phyloP scores from a whole-genome alignment of 106 monocot species.

The Acorus gramineus region DNA sequence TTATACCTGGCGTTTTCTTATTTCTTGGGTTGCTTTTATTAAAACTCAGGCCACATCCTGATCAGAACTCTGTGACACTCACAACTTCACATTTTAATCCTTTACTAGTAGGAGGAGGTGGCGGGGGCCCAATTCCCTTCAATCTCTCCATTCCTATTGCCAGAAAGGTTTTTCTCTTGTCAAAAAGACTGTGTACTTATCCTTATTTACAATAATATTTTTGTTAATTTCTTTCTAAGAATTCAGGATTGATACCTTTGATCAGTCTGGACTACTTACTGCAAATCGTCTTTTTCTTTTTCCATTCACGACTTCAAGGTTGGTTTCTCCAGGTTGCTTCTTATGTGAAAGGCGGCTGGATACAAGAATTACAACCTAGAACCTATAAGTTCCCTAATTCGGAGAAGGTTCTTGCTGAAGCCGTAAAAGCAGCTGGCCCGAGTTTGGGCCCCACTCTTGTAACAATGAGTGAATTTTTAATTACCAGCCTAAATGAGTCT shows the following conservation, averaged over 20 bases:
- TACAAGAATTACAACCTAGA: slow-evolving; percentile 60
- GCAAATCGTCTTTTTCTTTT: too few species aligned
- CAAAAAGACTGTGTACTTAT: neutral
- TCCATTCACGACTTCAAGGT: too few species aligned
- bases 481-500: slow-evolving; percentile 85
- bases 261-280: too few species aligned
- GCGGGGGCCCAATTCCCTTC: slow-evolving; percentile 86
- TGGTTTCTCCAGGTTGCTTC: slow-evolving; percentile 45
- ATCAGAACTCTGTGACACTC: slow-evolving; percentile 53
- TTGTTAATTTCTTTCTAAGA: neutral
- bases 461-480: slow-evolving; percentile 86
- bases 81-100: slow-evolving; percentile 89
- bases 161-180: slow-evolving; percentile 35
- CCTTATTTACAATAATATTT: neutral
- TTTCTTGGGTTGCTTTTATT: slow-evolving; percentile 68
- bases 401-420: slow-evolving; percentile 56
- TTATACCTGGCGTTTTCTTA: slow-evolving; percentile 68
- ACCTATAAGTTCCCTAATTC: slow-evolving; percentile 62
- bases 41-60: slow-evolving; percentile 83
- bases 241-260: neutral
- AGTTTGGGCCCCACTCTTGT: slow-evolving; percentile 53
- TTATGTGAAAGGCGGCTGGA: slow-evolving; percentile 73
- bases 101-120: slow-evolving; percentile 65
- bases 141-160: slow-evolving; percentile 52
- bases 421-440: slow-evolving; percentile 65